Percentiles rank a stretch among this genome's conserved stretches.
These are phyloP conservation scores for Aspergillus oerlinghausenensis DNA, from an alignment of 2,329 filamentous ascomycete species.

Conservation along the genomic window DNA sequence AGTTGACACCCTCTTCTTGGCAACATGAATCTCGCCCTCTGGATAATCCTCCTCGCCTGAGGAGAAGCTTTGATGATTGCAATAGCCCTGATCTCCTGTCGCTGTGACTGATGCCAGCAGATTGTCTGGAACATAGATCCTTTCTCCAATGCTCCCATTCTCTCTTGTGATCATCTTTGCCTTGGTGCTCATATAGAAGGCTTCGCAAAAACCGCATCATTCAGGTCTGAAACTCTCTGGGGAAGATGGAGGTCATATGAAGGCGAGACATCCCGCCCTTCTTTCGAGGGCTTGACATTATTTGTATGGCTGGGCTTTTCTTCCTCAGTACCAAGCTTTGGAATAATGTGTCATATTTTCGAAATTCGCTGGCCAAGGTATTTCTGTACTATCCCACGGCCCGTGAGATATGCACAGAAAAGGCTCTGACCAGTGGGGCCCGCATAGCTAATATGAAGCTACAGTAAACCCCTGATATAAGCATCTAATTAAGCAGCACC, in stretches of 20 bases:
- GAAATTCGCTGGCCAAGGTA: too few species aligned
- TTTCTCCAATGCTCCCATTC: neutral
- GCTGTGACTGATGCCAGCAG: neutral
- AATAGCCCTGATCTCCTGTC: neutral
- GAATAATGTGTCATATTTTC: neutral
- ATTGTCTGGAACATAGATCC: neutral
- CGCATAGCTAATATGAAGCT: too few species aligned
- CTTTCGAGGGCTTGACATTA: neutral
- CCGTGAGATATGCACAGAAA: too few species aligned
- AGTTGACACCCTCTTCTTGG: neutral
- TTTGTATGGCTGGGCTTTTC: neutral
- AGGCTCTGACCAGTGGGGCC: too few species aligned
- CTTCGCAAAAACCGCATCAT: neutral
- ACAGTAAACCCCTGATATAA: too few species aligned
- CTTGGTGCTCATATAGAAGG: neutral
- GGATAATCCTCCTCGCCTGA: neutral
- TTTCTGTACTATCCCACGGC: too few species aligned
- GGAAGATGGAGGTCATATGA: neutral
- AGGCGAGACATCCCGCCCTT: neutral
- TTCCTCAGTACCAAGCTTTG: neutral
- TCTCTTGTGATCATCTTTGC: neutral
- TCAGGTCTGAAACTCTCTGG: neutral
- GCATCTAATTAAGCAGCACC: too few species aligned
- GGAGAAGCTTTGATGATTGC: neutral
- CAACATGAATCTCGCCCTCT: slow-evolving; percentile 1